phyloP scores from a whole-genome alignment of 441 rosid species.

The Adansonia grandidieri region DNA sequence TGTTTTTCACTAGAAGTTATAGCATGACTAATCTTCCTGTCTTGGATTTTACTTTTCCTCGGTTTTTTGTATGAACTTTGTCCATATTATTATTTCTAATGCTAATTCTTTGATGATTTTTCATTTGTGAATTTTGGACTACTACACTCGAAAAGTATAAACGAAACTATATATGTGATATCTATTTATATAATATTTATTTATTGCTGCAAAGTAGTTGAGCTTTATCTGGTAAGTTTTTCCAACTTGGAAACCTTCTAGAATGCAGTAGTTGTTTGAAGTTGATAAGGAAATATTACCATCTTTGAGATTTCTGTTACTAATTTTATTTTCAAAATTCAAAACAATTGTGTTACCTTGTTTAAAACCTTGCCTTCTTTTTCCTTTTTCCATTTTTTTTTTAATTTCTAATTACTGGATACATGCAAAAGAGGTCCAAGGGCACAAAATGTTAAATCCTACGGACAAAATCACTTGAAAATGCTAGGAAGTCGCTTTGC shows the following conservation, averaged over 20 bases:
- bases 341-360: background rate
- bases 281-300: background rate
- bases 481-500: background rate
- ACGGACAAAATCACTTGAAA: slow-evolving; percentile 88
- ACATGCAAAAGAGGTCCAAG: slow-evolving; percentile 65
- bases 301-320: background rate
- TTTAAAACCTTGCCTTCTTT: background rate
- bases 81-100: background rate
- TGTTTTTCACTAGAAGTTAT: too few species aligned
- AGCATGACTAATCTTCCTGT: background rate
- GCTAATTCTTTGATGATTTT: background rate
- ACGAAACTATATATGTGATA: too few species aligned
- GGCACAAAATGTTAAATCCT: slow-evolving; percentile 79
- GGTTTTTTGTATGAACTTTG: background rate
- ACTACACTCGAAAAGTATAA: too few species aligned
- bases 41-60: background rate
- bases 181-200: background rate
- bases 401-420: slow-evolving; percentile 43
- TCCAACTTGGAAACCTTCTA: background rate
- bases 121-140: background rate
- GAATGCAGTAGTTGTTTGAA: background rate
- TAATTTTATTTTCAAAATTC: background rate
- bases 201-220: background rate
- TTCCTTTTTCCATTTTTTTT: background rate
- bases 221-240: background rate